These are phyloP conservation scores for Cubamyces sp. DNA, from an alignment of 768 basidiomycete genomes.

Conservation along the genomic window DNA sequence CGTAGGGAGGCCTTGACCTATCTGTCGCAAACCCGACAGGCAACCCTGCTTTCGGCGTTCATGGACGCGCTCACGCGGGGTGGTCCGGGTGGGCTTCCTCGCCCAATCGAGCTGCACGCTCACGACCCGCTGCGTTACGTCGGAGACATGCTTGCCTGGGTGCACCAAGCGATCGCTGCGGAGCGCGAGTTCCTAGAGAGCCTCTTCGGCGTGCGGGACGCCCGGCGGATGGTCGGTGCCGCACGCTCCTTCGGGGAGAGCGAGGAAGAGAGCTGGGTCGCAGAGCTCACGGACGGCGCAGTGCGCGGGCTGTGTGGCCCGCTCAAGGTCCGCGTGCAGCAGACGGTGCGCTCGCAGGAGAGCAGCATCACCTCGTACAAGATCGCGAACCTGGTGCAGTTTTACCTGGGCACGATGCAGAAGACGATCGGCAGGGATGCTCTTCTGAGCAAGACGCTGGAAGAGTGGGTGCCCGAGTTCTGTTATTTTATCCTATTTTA, in stretches of 20 bases:
- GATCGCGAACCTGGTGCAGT: slow-evolving; percentile 92
- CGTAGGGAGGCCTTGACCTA: slow-evolving; percentile 72
- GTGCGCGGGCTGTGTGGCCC: slow-evolving; percentile 86
- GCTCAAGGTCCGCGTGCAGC: slow-evolving; percentile 92
- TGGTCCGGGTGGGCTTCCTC: slow-evolving; percentile 79
- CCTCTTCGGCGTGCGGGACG: slow-evolving; percentile 72
- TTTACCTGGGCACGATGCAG: slow-evolving; percentile 91
- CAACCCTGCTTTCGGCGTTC: slow-evolving; percentile 80
- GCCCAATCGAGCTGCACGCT: slow-evolving; percentile 96
- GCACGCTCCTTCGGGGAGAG: slow-evolving; percentile 53
- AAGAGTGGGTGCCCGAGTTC: slow-evolving; percentile 56
- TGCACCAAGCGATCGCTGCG: slow-evolving; percentile 93
- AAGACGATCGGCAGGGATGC: slow-evolving; percentile 89
- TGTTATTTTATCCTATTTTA: neutral
- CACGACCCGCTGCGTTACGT: slow-evolving; percentile 97
- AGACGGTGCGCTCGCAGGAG: slow-evolving; percentile 92
- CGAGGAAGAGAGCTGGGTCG: slow-evolving; percentile 80
- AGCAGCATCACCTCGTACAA: slow-evolving; percentile 91
- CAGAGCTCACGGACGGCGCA: slow-evolving; percentile 78
- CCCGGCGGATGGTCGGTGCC: slow-evolving; percentile 76
- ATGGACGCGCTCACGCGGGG: slow-evolving; percentile 87
- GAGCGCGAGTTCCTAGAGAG: slow-evolving; percentile 93
- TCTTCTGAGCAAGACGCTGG: slow-evolving; percentile 70
- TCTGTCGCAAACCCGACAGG: slow-evolving; percentile 83
- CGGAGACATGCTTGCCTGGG: slow-evolving; percentile 99